Evolutionary conservation across 495 filamentous ascomycete species (phyloP), one percentile per base, ranked within the genome.

Genomic region (Hyaloscypha finlandica): DNA sequence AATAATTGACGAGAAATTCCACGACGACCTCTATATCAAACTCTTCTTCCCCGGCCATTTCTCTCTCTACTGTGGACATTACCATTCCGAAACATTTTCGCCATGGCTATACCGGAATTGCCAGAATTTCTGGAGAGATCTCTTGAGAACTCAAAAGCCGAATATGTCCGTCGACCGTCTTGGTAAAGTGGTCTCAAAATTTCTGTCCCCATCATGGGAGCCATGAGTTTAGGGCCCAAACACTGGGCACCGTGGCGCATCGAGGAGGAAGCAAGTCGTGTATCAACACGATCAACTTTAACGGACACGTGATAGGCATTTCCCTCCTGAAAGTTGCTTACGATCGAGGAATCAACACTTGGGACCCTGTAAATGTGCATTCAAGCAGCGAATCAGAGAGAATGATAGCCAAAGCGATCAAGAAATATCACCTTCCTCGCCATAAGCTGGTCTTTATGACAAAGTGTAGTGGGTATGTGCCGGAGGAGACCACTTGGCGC

Each of bases 371-470:
- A 11, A 54, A 73, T 52, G 61, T 68, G 61, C 89, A 90, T 76
- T 87, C 85, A 12, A 81, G 89, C 68, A 88, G 89, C 16, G 74
- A 68, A 51, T 85, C 82, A 2, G 89, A 92, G 70, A 74, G 78
- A 42, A 79, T 91, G 64, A 78, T 90, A 63, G 88, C 81, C 70
- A 89, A 89, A 73, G 88, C 89, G 6, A 56, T 56, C 53, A 56
- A 56, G 53, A 56, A 56, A 25, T 89, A 83, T 77, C 79, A 84
- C 52, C 88, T 90, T 66, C 88, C 88, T 1, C 86, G 89, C 48
- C 73, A 83, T 65, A 84, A 83, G 54, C 75, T 91, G 54, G 85
- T 90, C 45, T 85, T 91, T 61, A 73, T 90, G 61, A 86, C 82
- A 22, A 91, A 92, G 77, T 88, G 85, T 73, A 86, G 52, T 48